Evolutionary conservation across 2,329 filamentous ascomycete genomes (phyloP).

Genomic region (Eutypa lata): DNA sequence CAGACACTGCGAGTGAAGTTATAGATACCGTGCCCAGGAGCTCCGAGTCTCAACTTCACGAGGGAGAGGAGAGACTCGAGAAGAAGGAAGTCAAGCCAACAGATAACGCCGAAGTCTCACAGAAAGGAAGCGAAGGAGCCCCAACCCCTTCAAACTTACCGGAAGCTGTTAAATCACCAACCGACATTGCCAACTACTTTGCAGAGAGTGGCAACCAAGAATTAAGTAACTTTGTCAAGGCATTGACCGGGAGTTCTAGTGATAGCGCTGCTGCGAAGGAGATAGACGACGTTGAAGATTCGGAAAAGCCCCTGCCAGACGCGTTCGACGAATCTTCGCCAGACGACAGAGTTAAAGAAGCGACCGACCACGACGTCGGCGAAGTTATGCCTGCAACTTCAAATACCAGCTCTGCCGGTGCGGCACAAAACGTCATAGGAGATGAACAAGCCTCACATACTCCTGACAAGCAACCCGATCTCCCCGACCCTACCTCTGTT

Average conservation of each 20-base stretch:
- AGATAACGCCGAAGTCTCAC: background rate
- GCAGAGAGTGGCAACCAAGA: constrained; percentile 23
- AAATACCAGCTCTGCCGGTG: background rate
- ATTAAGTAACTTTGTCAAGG: constrained; percentile 26
- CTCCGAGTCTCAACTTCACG: too few species aligned
- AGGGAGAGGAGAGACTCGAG: background rate
- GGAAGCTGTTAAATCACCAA: constrained; percentile 16
- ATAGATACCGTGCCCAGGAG: too few species aligned
- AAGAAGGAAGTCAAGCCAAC: too few species aligned
- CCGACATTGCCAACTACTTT: constrained; percentile 25
- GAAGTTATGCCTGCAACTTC: background rate
- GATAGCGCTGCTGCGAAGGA: constrained; percentile 5
- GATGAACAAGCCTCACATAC: background rate
- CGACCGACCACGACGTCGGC: constrained; percentile 1
- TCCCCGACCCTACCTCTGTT: constrained; percentile 10
- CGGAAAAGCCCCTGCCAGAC: background rate
- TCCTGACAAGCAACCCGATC: background rate
- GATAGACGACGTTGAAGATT: constrained; percentile 4
- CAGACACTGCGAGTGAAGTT: background rate
- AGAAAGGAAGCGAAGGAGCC: background rate
- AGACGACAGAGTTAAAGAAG: constrained; percentile 11
- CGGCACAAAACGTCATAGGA: background rate
- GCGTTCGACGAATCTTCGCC: constrained; percentile 16
- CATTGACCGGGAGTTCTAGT: constrained; percentile 13
- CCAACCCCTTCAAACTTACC: constrained; percentile 7